phyloP scores from a whole-genome alignment of 2,329 filamentous ascomycete species.

The Drechslerella dactyloides region DNA sequence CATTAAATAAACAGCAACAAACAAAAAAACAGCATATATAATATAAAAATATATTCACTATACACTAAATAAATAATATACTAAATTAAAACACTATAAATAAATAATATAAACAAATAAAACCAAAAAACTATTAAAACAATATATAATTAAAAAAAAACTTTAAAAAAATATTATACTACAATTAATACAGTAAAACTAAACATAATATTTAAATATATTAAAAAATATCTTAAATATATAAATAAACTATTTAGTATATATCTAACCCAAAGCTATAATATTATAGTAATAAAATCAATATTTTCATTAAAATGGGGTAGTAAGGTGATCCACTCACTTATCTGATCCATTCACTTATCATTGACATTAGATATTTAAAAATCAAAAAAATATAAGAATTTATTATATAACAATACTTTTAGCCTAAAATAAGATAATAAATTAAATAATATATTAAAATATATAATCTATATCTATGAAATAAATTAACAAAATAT shows the following conservation, averaged over 20 bases:
- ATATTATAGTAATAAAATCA: neutral
- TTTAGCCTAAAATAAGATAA: neutral
- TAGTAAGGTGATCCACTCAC: no score
- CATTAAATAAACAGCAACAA: no score
- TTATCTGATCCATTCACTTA: no score
- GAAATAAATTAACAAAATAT: neutral
- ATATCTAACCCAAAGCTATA: neutral
- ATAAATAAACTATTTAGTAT: neutral
- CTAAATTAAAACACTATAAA: neutral
- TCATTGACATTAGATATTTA: neutral
- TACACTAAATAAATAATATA: neutral
- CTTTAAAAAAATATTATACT: neutral
- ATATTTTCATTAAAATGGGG: neutral
- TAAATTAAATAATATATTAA: conserved; percentile 4
- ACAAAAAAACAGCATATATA: no score
- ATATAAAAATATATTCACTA: no score
- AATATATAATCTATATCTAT: neutral
- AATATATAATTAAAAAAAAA: neutral
- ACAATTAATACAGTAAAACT: neutral
- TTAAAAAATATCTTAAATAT: conserved; percentile 1
- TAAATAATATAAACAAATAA: conserved; percentile 1
- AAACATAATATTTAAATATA: neutral
- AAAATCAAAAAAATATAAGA: neutral
- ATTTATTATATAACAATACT: neutral
- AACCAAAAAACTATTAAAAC: neutral